Base-by-base conservation (phyloP, 2,329 filamentous ascomycete species). In the Colletotrichum lindemuthianum region DNA sequence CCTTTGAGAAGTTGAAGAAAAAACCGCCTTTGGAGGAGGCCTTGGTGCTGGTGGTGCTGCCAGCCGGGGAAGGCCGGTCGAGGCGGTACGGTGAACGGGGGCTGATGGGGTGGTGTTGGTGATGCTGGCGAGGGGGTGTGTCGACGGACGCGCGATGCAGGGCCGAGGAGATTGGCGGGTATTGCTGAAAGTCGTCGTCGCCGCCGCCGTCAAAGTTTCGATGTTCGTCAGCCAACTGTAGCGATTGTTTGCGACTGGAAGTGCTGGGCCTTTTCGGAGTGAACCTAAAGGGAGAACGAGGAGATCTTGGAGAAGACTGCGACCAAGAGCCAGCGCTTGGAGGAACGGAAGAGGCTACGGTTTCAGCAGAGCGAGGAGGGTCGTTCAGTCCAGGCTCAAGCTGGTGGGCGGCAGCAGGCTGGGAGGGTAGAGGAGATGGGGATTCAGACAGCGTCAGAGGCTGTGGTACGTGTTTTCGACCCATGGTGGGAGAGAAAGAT, bases 381-480 rank as follows among this genome's bases (percentile, higher is more conserved):
- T 72, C 59, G 24, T 24, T 24, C 24, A 24, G 24, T 24, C 24
- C 24, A 24, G 24, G 24, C 59, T 60, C 70, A 65, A 67, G 66
- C 67, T 66, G 69, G 69, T 76, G 74, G 69, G 72, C 68, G 70
- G 71, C 69, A 67, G 24, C 24, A 24, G 24, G 24, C 24, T 24
- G 24, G 24, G 24, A 24, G 24, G 24, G 24, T 24, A 24, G 24
- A 24, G 24, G 24, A 24, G 71, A 74, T 69, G 76, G 70, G 68
- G 72, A 67, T 60, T 79, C 79, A 71, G 79, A 78, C 76, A 87
- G 79, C 74, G 81, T 77, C 77, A 87, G 81, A 77, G 85, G 84
- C 79, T 86, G 82, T 69, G 84, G 85, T 76, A 81, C 83, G 72
- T 82, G 77, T 77, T 86, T 88, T 75, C 85, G 85, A 78, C 81